phyloP scores from a whole-genome alignment of 1,139 yeast genomes.

The Keqinozyma sinolaborantium region DNA sequence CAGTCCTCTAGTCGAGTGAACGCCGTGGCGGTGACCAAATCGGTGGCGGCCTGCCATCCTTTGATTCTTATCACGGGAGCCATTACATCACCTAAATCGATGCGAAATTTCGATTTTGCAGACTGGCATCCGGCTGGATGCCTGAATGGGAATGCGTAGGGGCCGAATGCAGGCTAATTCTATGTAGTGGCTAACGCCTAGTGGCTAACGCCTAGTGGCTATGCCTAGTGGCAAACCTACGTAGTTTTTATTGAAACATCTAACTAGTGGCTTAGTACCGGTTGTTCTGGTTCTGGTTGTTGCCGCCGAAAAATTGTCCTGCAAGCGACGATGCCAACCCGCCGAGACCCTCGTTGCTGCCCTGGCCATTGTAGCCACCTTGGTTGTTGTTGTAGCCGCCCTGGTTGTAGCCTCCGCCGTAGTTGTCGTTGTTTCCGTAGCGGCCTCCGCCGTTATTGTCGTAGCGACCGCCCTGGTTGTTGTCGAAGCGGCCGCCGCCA shows the following conservation, averaged over 20 bases:
- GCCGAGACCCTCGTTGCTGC: not conserved
- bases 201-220: too few species aligned
- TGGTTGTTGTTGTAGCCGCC: not conserved
- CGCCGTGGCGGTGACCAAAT: constrained; percentile 3
- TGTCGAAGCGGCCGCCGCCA: too few species aligned
- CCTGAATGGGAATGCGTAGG: too few species aligned
- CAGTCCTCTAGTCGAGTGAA: not conserved
- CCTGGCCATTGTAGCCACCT: not conserved
- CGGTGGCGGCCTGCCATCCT: constrained; percentile 5
- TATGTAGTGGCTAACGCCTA: too few species aligned
- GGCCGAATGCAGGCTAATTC: too few species aligned
- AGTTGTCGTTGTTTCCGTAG: constrained; percentile 1
- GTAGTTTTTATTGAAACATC: too few species aligned
- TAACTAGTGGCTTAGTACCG: too few species aligned
- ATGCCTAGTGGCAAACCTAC: too few species aligned
- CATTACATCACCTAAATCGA: constrained; percentile 5
- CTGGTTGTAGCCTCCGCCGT: constrained; percentile 1
- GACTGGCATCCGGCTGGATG: too few species aligned
- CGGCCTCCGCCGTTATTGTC: constrained; percentile 3
- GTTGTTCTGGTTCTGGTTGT: not conserved
- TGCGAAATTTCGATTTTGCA: too few species aligned
- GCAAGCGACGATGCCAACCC: not conserved
- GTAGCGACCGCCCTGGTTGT: not conserved
- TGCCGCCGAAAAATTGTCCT: not conserved
- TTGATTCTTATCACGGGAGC: constrained; percentile 6